phyloP scores from a whole-genome alignment of 2,329 filamentous ascomycete genomes.

The Sporothrix phasma region DNA sequence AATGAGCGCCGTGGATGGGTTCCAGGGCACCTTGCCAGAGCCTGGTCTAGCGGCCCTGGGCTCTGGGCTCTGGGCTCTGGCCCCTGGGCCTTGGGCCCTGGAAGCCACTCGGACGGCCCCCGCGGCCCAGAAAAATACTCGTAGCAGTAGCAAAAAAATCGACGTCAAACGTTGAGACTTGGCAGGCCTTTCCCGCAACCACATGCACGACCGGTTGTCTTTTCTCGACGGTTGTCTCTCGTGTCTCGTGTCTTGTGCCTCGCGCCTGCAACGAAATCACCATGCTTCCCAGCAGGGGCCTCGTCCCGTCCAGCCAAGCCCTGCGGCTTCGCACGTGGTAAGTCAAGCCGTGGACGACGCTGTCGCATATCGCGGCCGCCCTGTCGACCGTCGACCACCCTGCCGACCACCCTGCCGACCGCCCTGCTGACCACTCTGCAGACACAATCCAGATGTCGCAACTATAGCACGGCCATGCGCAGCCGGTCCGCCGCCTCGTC shows the following conservation, averaged over 20 bases:
- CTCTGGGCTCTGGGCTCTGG: too few relatives aligned
- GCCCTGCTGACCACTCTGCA: not conserved
- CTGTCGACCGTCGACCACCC: too few relatives aligned
- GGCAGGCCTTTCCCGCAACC: not conserved
- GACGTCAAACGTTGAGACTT: slow-evolving; percentile 3
- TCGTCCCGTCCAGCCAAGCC: slow-evolving; percentile 37
- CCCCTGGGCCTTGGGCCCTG: too few relatives aligned
- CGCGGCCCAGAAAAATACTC: slow-evolving; percentile 4
- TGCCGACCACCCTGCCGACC: too few relatives aligned
- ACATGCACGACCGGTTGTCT: not conserved
- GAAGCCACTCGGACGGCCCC: too few relatives aligned
- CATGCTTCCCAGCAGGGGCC: slow-evolving; percentile 48
- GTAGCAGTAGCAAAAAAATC: not conserved
- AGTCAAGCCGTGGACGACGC: too few relatives aligned
- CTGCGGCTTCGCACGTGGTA: slow-evolving; percentile 32
- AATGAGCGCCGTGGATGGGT: not conserved
- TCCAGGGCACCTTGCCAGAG: not conserved
- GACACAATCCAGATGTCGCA: slow-evolving; percentile 1
- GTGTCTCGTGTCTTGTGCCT: too few relatives aligned
- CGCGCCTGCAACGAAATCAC: not conserved
- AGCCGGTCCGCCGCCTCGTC: slow-evolving; percentile 10
- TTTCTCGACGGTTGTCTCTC: not conserved
- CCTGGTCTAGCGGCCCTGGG: not conserved
- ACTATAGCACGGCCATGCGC: slow-evolving; percentile 25
- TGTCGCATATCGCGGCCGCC: too few relatives aligned